Base-by-base conservation (phyloP, 129 eudicot genomes). In the Escallonia herrerae region DNA sequence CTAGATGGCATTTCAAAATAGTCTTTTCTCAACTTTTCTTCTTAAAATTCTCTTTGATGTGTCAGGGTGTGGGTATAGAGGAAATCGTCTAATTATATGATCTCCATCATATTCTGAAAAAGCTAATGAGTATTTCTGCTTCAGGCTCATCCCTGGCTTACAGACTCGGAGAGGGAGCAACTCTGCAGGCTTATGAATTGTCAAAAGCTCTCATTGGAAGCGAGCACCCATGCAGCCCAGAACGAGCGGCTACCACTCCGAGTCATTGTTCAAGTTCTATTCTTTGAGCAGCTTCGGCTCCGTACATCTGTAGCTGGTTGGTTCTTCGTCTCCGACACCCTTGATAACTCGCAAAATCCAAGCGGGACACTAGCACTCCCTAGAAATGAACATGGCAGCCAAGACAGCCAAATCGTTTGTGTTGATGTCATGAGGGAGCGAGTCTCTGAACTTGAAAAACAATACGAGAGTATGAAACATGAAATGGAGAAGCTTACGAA, bases 221-320 rank as follows among this genome's bases (percentile, higher is more conserved):
- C 96, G 33, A 74, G 86, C 84, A 84, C 84, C 5, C 91, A 88
- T 5, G 96, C 89, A 38, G 91, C 96, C 22, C 91, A 84, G 52
- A 88, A 88, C 40, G 96, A 88, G 84, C 73, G 89, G 71, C 68
- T 88, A 14, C 96, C 96, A 1, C 86, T 88, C 8, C 80, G 96
- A 7, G 79, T 88, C 48, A 69, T 81, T 4, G 82, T 88, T 45
- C 96, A 88, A 67, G 89, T 84, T 49, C 91, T 88, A 15, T 88
- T 84, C 82, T 88, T 82, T 37, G 96, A 88, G 40, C 96, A 89
- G 81, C 76, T 82, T 2, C 81, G 90, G 43, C 87, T 89, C 42
- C 80, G 94, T 43, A 78, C 90, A 8, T 83, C 87, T n/a, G 77
- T 89, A 13, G 70, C 94, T 4, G 81, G 85, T 7, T 80, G 87